phyloP scores from a whole-genome alignment of 2,329 filamentous ascomycete species.

The Aspergillus nomiae region DNA sequence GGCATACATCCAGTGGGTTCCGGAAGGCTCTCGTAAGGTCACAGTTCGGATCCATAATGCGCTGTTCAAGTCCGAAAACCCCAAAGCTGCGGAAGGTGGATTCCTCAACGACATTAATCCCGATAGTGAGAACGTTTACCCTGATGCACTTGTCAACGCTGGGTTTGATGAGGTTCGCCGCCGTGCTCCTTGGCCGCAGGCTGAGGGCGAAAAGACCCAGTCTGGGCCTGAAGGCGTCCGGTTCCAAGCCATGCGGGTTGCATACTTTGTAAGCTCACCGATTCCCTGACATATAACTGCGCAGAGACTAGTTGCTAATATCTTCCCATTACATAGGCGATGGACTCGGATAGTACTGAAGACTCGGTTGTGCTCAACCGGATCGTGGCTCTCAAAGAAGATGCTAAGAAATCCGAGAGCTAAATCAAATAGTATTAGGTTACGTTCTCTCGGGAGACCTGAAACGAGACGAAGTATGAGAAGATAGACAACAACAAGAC shows the following conservation, averaged over 20 bases:
- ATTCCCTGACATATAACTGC: neutral
- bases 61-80: slow-evolving; percentile 85
- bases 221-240: slow-evolving; percentile 73
- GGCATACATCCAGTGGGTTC: slow-evolving; percentile 87
- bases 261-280: slow-evolving; percentile 42
- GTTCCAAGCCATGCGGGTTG: slow-evolving; percentile 89
- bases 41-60: slow-evolving; percentile 79
- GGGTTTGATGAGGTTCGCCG: slow-evolving; percentile 77
- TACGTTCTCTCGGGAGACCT: neutral
- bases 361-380: slow-evolving; percentile 86
- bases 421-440: neutral
- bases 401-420: slow-evolving; percentile 12
- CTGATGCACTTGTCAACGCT: slow-evolving; percentile 75
- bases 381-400: slow-evolving; percentile 86
- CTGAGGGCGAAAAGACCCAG: slow-evolving; percentile 58
- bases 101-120: slow-evolving; percentile 85
- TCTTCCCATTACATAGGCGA: slow-evolving; percentile 9
- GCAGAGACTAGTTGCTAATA: neutral
- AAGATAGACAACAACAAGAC: neutral
- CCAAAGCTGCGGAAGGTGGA: slow-evolving; percentile 73
- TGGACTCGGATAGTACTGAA: slow-evolving; percentile 76
- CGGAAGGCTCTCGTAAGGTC: slow-evolving; percentile 61
- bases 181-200: slow-evolving; percentile 79
- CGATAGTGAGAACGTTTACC: slow-evolving; percentile 77
- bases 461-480: neutral